phyloP scores from a whole-genome alignment of 768 basidiomycete species.

The Daedalea quercina region DNA sequence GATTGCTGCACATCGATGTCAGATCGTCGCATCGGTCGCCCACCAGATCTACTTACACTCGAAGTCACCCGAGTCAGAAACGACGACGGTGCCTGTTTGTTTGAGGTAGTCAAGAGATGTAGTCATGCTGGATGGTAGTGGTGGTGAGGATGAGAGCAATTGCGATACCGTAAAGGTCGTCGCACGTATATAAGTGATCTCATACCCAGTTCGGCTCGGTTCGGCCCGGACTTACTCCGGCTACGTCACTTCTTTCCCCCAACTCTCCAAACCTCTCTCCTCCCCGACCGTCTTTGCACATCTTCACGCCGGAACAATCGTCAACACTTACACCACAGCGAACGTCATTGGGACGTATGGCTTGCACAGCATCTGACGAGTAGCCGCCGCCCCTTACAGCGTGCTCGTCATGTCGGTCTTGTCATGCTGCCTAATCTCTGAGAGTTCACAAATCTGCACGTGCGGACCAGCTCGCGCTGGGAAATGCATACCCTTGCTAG shows the following conservation, averaged over 20 bases:
- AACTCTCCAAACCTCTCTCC: background rate
- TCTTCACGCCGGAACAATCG: background rate
- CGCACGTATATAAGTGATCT: background rate
- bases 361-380: too few species aligned
- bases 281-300: background rate
- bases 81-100: slow-evolving; percentile 90
- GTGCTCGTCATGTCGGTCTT: background rate
- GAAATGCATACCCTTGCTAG: background rate
- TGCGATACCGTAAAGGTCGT: background rate
- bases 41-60: slow-evolving; percentile 43
- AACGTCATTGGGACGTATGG: background rate
- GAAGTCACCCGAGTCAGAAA: slow-evolving; percentile 97
- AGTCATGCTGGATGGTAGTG: slow-evolving; percentile 41
- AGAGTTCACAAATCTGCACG: background rate
- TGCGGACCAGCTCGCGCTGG: background rate
- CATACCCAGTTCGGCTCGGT: slow-evolving; percentile 1
- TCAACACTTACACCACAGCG: background rate
- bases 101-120: slow-evolving; percentile 82
- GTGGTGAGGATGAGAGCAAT: background rate
- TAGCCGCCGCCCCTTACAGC: too few species aligned
- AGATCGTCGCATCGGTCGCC: slow-evolving; percentile 9
- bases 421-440: too few species aligned
- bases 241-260: background rate
- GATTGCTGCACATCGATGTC: slow-evolving; percentile 55
- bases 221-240: slow-evolving; percentile 1